A percentile compares a stretch with the other conserved stretches of the same genome.
These are phyloP conservation scores for Lachnellula suecica DNA, from an alignment of 2,329 filamentous ascomycete species.

Conservation along the genomic window DNA sequence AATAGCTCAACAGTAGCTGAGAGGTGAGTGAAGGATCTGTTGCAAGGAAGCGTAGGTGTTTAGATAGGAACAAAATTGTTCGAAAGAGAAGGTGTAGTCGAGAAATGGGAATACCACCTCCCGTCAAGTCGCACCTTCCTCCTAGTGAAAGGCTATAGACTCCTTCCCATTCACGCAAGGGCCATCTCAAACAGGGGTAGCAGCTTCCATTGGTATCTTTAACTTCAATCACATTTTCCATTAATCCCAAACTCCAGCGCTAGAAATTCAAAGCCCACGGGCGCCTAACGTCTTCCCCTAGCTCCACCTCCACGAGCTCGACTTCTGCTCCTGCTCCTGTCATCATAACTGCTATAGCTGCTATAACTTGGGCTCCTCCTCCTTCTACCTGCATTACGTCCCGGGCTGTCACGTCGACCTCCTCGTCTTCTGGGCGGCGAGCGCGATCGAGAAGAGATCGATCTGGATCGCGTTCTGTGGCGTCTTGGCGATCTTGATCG, in stretches of 20 bases:
- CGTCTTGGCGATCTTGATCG: conserved; percentile 41
- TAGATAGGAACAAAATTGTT: too few species aligned
- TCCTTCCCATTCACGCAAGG: not conserved
- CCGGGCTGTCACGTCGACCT: conserved; percentile 28
- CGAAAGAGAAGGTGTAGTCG: too few species aligned
- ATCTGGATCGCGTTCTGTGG: conserved; percentile 39
- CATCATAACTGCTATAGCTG: conserved; percentile 58
- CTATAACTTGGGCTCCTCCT: conserved; percentile 62
- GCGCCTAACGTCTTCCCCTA: conserved; percentile 27
- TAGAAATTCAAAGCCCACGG: conserved; percentile 15
- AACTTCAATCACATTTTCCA: not conserved
- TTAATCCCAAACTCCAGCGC: conserved; percentile 26
- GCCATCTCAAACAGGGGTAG: not conserved
- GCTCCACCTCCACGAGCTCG: conserved; percentile 29
- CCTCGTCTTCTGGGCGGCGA: conserved; percentile 32
- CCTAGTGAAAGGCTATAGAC: not conserved
- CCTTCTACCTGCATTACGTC: conserved; percentile 35
- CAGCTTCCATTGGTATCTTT: not conserved
- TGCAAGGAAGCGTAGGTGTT: too few species aligned
- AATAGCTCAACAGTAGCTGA: too few species aligned
- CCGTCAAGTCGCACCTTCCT: too few species aligned
- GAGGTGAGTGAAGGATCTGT: too few species aligned
- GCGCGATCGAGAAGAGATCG: conserved; percentile 39
- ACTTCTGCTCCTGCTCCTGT: conserved; percentile 39
- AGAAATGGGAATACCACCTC: too few species aligned